Evolutionary conservation across 2,329 filamentous ascomycete genomes (phyloP).

Genomic region (Venturiaceae sp.): DNA sequence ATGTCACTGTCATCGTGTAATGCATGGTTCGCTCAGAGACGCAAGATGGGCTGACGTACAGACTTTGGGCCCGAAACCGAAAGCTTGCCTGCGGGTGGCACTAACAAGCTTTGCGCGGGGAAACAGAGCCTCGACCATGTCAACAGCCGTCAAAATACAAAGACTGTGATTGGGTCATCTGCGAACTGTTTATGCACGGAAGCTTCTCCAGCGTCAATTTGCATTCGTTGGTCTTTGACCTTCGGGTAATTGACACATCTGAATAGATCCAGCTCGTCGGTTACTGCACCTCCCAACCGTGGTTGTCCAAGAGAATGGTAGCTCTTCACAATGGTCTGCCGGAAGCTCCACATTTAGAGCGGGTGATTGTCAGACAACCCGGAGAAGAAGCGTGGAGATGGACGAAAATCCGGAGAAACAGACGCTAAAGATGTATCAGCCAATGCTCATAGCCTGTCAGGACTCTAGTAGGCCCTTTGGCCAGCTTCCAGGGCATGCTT

Average conservation of each 20-base stretch:
- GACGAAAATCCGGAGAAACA: neutral
- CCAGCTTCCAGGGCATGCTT: neutral
- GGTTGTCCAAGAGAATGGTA: neutral
- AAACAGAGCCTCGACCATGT: neutral
- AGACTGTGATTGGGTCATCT: neutral
- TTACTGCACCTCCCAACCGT: neutral
- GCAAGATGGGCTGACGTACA: neutral
- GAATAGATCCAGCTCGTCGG: neutral
- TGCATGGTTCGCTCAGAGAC: neutral
- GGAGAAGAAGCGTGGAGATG: neutral
- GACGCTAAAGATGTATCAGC: neutral
- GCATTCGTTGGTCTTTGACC: neutral
- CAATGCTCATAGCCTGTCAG: neutral
- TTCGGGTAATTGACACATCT: neutral
- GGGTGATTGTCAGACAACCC: neutral
- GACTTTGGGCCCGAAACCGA: neutral
- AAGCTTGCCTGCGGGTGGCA: neutral
- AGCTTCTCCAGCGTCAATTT: neutral
- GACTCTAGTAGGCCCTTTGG: neutral
- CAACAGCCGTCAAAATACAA: neutral
- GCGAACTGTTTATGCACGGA: neutral
- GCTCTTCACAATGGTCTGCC: neutral
- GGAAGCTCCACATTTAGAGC: neutral
- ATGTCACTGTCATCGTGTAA: neutral
- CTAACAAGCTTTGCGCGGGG: neutral